Evolutionary conservation across 345 rosid genomes (phyloP).

Genomic region (Noccaea caerulescens): DNA sequence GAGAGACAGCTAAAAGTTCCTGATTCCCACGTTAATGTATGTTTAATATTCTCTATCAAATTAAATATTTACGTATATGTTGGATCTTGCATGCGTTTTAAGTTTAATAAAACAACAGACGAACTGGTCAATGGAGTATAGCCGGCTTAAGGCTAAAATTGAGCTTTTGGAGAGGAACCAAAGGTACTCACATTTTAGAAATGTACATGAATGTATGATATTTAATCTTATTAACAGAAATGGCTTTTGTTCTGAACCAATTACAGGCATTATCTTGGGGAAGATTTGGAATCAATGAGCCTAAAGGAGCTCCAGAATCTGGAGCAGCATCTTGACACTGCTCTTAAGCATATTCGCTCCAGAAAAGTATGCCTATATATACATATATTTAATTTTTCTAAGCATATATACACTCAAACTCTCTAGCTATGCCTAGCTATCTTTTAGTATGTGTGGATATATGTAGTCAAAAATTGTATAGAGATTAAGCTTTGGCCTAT

Average conservation of each 20-base stretch:
- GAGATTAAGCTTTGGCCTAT: neutral
- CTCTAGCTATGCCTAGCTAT: neutral
- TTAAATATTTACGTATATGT: neutral
- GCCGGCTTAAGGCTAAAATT: constrained; percentile 78
- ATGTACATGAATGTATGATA: neutral
- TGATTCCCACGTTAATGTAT: constrained; percentile 52
- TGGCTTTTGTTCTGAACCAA: neutral
- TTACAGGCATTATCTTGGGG: constrained; percentile 81
- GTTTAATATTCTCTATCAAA: constrained; percentile 7
- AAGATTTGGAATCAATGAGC: constrained; percentile 68
- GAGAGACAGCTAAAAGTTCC: constrained; percentile 61
- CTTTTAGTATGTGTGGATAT: constrained; percentile 12
- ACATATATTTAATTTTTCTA: neutral
- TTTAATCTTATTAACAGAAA: neutral
- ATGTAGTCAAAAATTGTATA: neutral
- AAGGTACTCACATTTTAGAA: constrained; percentile 51
- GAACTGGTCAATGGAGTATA: constrained; percentile 75
- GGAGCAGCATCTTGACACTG: constrained; percentile 92
- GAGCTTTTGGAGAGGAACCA: constrained; percentile 83
- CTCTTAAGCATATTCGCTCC: constrained; percentile 74
- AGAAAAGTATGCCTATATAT: constrained; percentile 58
- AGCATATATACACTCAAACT: neutral
- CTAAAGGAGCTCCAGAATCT: constrained; percentile 75
- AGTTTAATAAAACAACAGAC: constrained; percentile 47
- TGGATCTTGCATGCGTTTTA: constrained; percentile 17